Evolutionary conservation across 2,329 filamentous ascomycete genomes (phyloP).

Genomic region (Cytospora piceicola): DNA sequence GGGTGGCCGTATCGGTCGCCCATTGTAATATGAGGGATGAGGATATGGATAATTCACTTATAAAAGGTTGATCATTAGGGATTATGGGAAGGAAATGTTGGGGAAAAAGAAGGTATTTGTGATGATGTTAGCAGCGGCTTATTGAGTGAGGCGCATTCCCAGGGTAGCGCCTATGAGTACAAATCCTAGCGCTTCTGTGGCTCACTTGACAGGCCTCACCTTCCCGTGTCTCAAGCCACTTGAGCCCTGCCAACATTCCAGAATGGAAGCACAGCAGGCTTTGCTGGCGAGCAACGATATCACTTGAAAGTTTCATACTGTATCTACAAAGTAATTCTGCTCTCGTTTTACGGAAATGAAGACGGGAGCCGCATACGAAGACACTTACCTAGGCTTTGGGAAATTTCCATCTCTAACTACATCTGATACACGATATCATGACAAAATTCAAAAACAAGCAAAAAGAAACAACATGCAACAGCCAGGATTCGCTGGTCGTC

Average conservation of each 20-base stretch:
- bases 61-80: neutral
- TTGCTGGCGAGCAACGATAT: neutral
- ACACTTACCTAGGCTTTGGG: neutral
- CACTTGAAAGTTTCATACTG: neutral
- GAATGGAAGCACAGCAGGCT: no score
- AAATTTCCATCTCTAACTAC: no score
- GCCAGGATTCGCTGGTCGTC: conserved; percentile 15
- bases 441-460: neutral
- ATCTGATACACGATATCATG: neutral
- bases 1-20: conserved; percentile 33
- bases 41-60: neutral
- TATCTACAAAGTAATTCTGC: neutral
- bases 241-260: neutral
- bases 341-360: neutral
- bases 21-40: conserved; percentile 27
- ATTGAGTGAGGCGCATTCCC: neutral
- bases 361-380: neutral
- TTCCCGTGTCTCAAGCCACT: no score
- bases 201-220: neutral
- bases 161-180: neutral
- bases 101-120: neutral
- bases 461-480: conserved; percentile 15
- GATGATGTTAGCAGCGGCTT: neutral
- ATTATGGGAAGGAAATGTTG: neutral
- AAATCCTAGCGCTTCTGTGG: neutral